These are phyloP conservation scores for Fusarium domesticum DNA, from an alignment of 2,329 filamentous ascomycete genomes.

Conservation along the genomic window DNA sequence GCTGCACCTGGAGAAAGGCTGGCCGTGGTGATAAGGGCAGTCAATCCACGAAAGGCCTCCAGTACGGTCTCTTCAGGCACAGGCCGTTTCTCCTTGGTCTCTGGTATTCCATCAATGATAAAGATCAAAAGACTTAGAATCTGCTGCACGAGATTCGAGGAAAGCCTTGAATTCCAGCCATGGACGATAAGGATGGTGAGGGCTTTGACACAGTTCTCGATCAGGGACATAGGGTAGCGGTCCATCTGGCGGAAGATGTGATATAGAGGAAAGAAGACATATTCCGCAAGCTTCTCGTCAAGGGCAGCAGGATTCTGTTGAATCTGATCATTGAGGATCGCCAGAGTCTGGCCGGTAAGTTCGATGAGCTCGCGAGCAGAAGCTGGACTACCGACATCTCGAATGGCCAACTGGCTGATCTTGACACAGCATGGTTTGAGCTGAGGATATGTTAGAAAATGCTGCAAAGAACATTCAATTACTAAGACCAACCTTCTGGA, in stretches of 20 bases:
- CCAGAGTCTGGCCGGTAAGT: conserved; percentile 45
- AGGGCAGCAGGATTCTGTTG: conserved; percentile 49
- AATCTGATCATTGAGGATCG: conserved; percentile 45
- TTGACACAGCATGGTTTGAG: conserved; percentile 61
- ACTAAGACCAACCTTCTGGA: conserved; percentile 34
- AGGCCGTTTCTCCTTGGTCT: conserved; percentile 41
- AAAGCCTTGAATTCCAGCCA: conserved; percentile 75
- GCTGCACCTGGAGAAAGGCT: conserved; percentile 48
- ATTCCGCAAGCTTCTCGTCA: conserved; percentile 84
- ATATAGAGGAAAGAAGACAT: conserved; percentile 89
- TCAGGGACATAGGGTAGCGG: conserved; percentile 64
- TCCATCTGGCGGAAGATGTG: conserved; percentile 78
- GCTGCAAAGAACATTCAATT: background rate
- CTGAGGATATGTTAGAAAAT: conserved; percentile 36
- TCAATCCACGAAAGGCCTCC: conserved; percentile 68
- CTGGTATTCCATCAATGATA: conserved; percentile 70
- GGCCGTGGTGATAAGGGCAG: conserved; percentile 61
- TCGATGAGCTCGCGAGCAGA: conserved; percentile 44
- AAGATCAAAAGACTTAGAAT: conserved; percentile 82
- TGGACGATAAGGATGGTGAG: conserved; percentile 68
- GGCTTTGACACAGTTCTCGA: conserved; percentile 76
- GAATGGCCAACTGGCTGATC: conserved; percentile 56
- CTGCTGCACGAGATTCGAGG: conserved; percentile 73
- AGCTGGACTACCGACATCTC: conserved; percentile 42
- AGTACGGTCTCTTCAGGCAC: conserved; percentile 71